Base-by-base conservation (phyloP, 2,329 filamentous ascomycete genomes). In the Myriangium duriaei region DNA sequence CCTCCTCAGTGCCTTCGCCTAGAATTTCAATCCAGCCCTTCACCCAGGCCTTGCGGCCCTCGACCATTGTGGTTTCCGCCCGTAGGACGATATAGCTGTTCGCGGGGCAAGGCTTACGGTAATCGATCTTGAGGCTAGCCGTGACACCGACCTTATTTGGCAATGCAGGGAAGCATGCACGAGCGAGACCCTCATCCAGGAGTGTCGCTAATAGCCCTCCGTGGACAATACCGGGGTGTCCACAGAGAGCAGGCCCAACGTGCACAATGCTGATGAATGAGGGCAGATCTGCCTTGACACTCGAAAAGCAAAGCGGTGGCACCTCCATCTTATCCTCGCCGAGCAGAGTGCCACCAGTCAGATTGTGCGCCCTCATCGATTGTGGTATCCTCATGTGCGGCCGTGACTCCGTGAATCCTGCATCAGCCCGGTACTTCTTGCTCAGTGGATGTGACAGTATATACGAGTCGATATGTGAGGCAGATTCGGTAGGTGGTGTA, bases 41-140 rank as follows among this genome's bases (percentile, higher is more conserved):
- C 1, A 95, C 85, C 85, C 85, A 95, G 10, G 86, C 88, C 65
- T 96, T 96, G 45, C 91, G 71, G 1, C 91, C 88, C 55, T 96
- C 86, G 1, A 88, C 81, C 63, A 81, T 87, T 7, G 74, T 78
- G 13, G 87, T 94, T 55, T 76, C 73, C 3, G 84, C 87, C 44
- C 73, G 71, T 42, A 98, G 62, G 30, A 93, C 83, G 18, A 92
- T 65, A 54, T 81, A 91, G 43, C 73, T 72, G 14, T 75, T 73
- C 4, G 86, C 85, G 50, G 72, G 75, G 31, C 81, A 79, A 4
- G 91, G 91, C 44, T 75, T 76, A 50, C 80, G 76, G 61, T 95
- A 98, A 59, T 92, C 79, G 43, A 78, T 65, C 47, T 72, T 86
- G 50, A 98, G 64, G 53, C 79, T 88, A 36, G 88, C 91, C 29